Evolutionary conservation across 1,284 basidiomycete genomes (phyloP).

Genomic region (Gymnopus androsaceus): DNA sequence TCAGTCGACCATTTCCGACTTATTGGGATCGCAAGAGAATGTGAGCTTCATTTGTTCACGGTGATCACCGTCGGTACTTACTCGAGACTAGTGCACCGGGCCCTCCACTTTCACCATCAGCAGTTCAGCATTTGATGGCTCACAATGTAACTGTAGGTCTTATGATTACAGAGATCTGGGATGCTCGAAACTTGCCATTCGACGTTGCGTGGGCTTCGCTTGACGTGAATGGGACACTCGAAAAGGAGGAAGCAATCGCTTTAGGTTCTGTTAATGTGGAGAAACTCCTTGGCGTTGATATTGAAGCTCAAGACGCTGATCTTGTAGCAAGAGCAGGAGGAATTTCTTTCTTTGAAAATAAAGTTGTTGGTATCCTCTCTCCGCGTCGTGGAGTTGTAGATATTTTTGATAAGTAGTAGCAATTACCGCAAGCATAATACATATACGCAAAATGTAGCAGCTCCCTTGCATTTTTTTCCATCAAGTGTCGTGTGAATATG

Average conservation of each 20-base stretch:
- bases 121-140: constrained; percentile 44
- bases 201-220: constrained; percentile 73
- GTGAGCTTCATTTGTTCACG: constrained; percentile 29
- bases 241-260: constrained; percentile 45
- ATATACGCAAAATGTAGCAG: no score
- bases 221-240: constrained; percentile 49
- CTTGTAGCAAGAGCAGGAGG: constrained; percentile 61
- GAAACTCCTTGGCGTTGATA: constrained; percentile 47
- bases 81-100: constrained; percentile 48
- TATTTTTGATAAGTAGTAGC: no score
- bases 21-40: constrained; percentile 58
- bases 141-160: constrained; percentile 63
- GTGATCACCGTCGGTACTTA: neutral
- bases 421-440: no score
- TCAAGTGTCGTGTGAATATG: neutral
- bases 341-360: constrained; percentile 47
- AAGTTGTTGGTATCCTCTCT: constrained; percentile 56
- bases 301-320: constrained; percentile 35
- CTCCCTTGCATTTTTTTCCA: neutral
- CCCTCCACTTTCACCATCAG: constrained; percentile 58
- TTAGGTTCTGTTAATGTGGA: constrained; percentile 53
- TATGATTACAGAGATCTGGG: constrained; percentile 61
- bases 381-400: constrained; percentile 33
- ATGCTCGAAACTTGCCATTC: constrained; percentile 68
- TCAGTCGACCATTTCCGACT: constrained; percentile 58